A percentile compares a stretch with the other conserved stretches of the same genome.
These are phyloP conservation scores for Fagus sylvatica DNA, from an alignment of 306 rosid genomes.

Conservation along the genomic window DNA sequence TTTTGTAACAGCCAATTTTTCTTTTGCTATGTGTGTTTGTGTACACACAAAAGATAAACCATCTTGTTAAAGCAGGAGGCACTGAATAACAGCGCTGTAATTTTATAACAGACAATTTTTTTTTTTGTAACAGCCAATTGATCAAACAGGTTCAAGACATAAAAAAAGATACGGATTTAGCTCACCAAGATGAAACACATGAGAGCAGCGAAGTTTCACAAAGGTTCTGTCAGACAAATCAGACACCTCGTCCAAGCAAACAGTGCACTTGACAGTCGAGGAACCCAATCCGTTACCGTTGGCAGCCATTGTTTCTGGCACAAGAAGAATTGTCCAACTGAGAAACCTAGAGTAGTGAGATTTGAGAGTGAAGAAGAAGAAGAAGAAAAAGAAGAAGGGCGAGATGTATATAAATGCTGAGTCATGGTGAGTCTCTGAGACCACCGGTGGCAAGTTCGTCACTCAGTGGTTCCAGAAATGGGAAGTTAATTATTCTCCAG, in stretches of 20 bases:
- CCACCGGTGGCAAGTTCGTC: not conserved
- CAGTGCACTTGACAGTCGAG: not conserved
- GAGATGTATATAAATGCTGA: not conserved
- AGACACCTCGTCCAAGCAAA: conserved; percentile 14
- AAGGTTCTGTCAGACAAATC: conserved; percentile 5
- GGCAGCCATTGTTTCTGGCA: conserved; percentile 6
- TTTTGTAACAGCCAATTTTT: no score
- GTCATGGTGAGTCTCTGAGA: not conserved
- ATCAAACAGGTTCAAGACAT: not conserved
- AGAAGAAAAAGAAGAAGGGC: not conserved
- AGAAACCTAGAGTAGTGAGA: not conserved
- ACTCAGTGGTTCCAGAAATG: not conserved
- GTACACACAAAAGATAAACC: not conserved
- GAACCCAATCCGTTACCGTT: not conserved
- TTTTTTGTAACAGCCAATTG: not conserved
- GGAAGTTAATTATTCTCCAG: not conserved
- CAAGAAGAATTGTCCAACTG: not conserved
- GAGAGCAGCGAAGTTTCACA: conserved; percentile 20
- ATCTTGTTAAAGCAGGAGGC: not conserved
- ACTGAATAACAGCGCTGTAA: not conserved
- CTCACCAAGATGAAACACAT: conserved; percentile 26
- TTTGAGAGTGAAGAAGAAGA: not conserved
- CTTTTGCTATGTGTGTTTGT: not conserved
- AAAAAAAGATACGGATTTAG: not conserved
- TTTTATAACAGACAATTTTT: no score